Conservation (phyloP, 164 flowering plant species). For the Tinospora cordifolia region DNA sequence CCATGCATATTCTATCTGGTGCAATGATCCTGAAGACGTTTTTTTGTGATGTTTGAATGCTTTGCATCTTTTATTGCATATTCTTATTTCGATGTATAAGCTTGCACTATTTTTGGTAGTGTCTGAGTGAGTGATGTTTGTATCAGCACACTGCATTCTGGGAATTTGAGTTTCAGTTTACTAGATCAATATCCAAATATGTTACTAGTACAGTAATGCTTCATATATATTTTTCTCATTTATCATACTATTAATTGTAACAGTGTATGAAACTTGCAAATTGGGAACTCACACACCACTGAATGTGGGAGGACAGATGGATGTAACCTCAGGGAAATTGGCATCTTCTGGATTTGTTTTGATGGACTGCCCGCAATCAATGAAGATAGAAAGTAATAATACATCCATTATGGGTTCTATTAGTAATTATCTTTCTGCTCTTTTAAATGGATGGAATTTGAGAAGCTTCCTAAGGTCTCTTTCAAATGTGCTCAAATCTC, state of each 20-base stretch:
- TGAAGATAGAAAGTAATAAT: conserved; percentile 66
- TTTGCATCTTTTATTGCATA: too few species aligned
- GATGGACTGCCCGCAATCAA: conserved; percentile 80
- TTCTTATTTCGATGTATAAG: too few species aligned
- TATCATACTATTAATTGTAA: conserved; percentile 7
- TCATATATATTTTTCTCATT: background rate
- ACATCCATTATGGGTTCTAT: conserved; percentile 76
- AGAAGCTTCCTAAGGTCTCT: conserved; percentile 73
- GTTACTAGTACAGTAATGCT: background rate
- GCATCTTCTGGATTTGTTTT: conserved; percentile 76
- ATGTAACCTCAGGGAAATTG: conserved; percentile 52
- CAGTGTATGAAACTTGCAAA: conserved; percentile 95
- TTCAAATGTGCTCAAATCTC: conserved; percentile 64
- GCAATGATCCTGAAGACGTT: too few species aligned
- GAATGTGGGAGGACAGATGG: conserved; percentile 64
- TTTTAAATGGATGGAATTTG: conserved; percentile 93
- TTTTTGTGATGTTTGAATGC: too few species aligned
- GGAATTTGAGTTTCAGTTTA: too few species aligned
- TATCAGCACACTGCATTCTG: too few species aligned
- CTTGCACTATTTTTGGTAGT: too few species aligned
- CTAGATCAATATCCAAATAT: background rate
- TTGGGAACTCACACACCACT: conserved; percentile 88
- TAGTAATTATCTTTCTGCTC: conserved; percentile 75
- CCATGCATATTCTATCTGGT: too few species aligned
- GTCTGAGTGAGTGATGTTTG: too few species aligned